Evolutionary conservation across 495 filamentous ascomycete species (phyloP).

Genomic region (Astrocystis sublimbata): DNA sequence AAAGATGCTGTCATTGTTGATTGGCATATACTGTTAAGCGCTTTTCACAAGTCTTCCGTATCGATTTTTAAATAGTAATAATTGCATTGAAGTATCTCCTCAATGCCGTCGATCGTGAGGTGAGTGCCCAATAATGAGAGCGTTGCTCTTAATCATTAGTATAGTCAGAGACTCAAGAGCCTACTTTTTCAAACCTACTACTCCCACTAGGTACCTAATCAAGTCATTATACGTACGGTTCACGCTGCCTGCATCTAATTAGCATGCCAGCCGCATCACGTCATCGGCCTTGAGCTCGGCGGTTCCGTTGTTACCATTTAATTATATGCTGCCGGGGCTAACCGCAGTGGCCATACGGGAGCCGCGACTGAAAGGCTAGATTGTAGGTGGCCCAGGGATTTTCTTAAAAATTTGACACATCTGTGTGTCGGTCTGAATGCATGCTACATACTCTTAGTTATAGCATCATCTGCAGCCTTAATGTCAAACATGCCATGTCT

Average conservation of each 20-base stretch:
- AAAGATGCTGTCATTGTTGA: no score
- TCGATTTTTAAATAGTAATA: no score
- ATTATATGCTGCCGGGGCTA: slow-evolving; percentile 15
- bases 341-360: background rate
- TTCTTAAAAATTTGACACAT: background rate
- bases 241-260: slow-evolving; percentile 3
- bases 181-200: no score
- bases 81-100: no score
- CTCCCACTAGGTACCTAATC: no score
- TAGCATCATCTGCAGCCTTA: background rate
- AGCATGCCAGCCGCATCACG: slow-evolving; percentile 16
- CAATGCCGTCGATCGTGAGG: no score
- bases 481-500: background rate
- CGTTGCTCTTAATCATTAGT: no score
- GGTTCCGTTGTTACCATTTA: background rate
- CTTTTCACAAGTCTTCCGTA: no score
- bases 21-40: no score
- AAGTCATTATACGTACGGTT: no score
- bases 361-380: background rate
- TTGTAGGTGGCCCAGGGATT: background rate
- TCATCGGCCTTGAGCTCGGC: slow-evolving; percentile 17
- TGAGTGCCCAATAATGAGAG: no score
- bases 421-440: background rate
- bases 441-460: background rate
- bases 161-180: no score